Evolutionary conservation across 257 asterid genomes (phyloP).

Genomic region (Nicotiana undulata): DNA sequence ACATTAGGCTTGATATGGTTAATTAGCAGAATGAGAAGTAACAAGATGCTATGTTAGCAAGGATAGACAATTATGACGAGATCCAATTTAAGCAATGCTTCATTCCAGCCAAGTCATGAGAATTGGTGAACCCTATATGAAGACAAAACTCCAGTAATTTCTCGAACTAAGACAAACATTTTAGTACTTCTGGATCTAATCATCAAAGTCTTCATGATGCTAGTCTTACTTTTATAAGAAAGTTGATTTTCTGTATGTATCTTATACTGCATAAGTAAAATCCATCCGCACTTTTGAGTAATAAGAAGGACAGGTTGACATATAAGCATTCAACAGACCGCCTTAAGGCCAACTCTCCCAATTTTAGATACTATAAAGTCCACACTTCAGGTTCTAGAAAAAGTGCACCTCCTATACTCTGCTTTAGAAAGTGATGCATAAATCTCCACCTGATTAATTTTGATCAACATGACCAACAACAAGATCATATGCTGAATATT

Average conservation of each 20-base stretch:
- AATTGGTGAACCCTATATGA: not conserved
- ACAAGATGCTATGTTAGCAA: not conserved
- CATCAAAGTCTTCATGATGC: not conserved
- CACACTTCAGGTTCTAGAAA: not conserved
- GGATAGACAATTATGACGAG: not conserved
- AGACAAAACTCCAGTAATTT: not conserved
- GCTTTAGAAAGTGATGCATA: not conserved
- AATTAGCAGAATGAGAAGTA: not conserved
- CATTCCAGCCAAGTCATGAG: not conserved
- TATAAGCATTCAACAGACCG: not conserved
- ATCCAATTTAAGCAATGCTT: not conserved
- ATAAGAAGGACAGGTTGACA: not conserved
- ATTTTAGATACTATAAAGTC: not conserved
- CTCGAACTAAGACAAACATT: not conserved
- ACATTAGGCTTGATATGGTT: conserved; percentile 6
- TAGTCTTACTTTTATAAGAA: not conserved
- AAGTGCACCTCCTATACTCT: not conserved
- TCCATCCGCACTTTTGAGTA: not conserved
- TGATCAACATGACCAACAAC: not conserved
- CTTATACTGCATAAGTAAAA: not conserved
- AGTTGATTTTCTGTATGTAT: not conserved
- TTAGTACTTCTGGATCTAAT: not conserved
- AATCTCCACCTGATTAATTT: not conserved
- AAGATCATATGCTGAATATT: not conserved
- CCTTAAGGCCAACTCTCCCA: not conserved